Evolutionary conservation across 2,329 filamentous ascomycete species (phyloP), one percentile per base, ranked within the genome.

Genomic region (Exophiala dermatitidis): DNA sequence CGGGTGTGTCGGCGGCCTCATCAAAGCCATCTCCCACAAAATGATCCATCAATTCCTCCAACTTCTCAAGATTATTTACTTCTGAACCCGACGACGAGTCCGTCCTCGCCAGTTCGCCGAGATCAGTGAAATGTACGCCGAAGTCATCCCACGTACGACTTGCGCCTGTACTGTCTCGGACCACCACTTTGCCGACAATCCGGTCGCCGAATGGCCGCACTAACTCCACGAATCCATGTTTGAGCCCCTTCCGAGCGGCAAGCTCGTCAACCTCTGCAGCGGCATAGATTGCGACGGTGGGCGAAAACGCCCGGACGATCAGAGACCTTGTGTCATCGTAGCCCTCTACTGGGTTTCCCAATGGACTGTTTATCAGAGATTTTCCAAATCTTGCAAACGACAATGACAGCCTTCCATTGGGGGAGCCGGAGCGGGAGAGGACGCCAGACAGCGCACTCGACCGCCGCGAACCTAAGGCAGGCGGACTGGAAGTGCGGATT

Each of bases 201-300:
- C 78, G 81, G 71, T 98, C 93, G 31, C 93, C 93, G 72, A 95
- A 98, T 0, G 93, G 91, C 47, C 91, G 78, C 52, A 98, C 72
- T 28, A 98, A 74, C 68, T 95, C 87, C 75, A 90, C 84, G 46
- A 98, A 76, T 0, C 91, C 90, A 42, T 83, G 79, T 37, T 81
- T 75, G 61, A 97, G 88, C 0, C 94, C 94, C 71, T 98, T 98
- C 59, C 86, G 83, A 54, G 77, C 78, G 50, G 90, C 78, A 54
- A 98, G 72, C 53, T 84, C 79, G 65, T 96, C 86, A 0, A 89
- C 93, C 66, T 97, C 91, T 10, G 80, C 74, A 9, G 91, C 95
- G n/a, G 89, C 82, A 62, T 90, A 85, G 30, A 98, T 81, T 4
- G 87, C 88, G 43, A 98, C 82, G 59, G 93, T 87, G 1, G 93